Evolutionary conservation across 1,139 yeast species (phyloP).

Genomic region (Fermentozyma sake): DNA sequence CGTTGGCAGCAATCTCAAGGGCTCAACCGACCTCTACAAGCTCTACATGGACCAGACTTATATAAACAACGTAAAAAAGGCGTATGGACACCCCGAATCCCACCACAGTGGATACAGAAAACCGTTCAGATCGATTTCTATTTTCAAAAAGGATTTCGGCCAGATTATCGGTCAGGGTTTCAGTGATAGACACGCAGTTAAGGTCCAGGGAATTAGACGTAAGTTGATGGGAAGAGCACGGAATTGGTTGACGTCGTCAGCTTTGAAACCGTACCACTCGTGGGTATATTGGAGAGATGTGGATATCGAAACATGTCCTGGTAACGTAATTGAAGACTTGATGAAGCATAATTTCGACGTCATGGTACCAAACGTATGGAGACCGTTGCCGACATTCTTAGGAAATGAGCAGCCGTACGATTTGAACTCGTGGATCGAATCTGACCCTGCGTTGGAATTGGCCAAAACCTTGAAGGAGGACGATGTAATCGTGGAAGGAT

Average conservation of each 20-base stretch:
- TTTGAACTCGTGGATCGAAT: constrained; percentile 85
- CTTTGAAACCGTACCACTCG: constrained; percentile 78
- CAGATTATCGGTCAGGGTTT: constrained; percentile 85
- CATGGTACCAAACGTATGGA: constrained; percentile 87
- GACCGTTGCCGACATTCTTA: constrained; percentile 74
- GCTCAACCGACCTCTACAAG: constrained; percentile 59
- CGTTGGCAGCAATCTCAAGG: constrained; percentile 30
- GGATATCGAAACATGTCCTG: constrained; percentile 81
- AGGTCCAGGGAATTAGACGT: constrained; percentile 83
- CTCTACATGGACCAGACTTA: constrained; percentile 68
- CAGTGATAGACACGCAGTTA: constrained; percentile 82
- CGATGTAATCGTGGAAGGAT: constrained; percentile 88
- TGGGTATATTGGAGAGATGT: constrained; percentile 97
- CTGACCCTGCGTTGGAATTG: constrained; percentile 62
- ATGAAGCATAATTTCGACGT: constrained; percentile 75
- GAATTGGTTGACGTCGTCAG: constrained; percentile 77
- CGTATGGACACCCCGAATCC: constrained; percentile 56
- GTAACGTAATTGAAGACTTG: constrained; percentile 70
- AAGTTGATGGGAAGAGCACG: constrained; percentile 89
- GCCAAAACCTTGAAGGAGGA: constrained; percentile 70
- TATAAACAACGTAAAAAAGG: constrained; percentile 49
- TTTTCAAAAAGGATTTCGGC: constrained; percentile 81
- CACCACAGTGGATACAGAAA: constrained; percentile 57
- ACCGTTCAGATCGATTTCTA: constrained; percentile 74
- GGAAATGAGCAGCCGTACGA: constrained; percentile 83